Evolutionary conservation across 2,329 filamentous ascomycete genomes (phyloP), one percentile per base, ranked within the genome.

Genomic region (Hymenoscyphus repandus): DNA sequence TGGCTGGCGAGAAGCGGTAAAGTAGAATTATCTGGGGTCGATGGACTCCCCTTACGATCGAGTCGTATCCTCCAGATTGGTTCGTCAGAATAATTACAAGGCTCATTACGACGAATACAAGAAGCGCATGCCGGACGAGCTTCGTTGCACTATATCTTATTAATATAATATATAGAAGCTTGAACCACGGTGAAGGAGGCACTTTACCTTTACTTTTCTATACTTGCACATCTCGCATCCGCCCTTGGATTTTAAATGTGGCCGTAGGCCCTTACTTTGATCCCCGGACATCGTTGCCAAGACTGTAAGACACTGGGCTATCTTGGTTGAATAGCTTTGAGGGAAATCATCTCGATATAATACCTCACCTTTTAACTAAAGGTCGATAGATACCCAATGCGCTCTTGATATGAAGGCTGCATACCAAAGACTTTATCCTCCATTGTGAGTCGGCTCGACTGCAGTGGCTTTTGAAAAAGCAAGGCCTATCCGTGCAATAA

Each of bases 211-310:
- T n/a, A 51, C 49, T 47, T 32, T 37, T 27, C 49, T 18, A 6
- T 18, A 20, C 45, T 52, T 52, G 45, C 36, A 48, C 10, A 17
- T 40, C 44, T 15, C 41, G 45, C 52, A 51, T 20, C 37, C 62
- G 33, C 33, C 45, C 17, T 18, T 47, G 9, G 45, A 39, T 18
- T 47, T 38, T 9, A 33, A 47, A 34, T 47, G 45, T 15, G 45
- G 45, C n/a, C 45, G 15, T 22, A 47, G 38, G 11, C n/a, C 45
- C 15, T 32, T 47, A 10, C 33, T 15, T 18, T 47, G 33, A 38
- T 22, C 9, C 15, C 30, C 45, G 17, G 45, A 17, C 45, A 47
- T 47, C 10, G 18, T 15, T 27, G 3, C 12, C 30, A 22, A 43
- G 12, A 17, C 22, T 30, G 5, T 17, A 40, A 13, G 18, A 17